These are phyloP conservation scores for Aspergillus cristatus DNA, from an alignment of 495 filamentous ascomycete species.

Conservation along the genomic window DNA sequence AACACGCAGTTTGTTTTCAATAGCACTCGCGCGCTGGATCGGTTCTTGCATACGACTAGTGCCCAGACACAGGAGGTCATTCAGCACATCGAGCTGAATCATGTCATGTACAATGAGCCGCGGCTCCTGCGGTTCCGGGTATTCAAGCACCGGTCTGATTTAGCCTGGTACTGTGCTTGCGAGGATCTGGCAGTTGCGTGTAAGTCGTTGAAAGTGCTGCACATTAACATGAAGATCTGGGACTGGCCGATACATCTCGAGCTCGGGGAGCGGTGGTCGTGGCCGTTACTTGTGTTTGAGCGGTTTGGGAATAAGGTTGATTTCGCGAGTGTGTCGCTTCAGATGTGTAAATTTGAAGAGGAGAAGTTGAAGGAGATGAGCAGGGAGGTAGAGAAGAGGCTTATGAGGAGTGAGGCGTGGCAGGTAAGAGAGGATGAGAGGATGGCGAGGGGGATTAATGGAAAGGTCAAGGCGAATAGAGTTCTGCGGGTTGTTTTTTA, in stretches of 20 bases:
- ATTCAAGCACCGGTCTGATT: constrained; percentile 14
- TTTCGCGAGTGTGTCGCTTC: constrained; percentile 6
- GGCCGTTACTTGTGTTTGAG: constrained; percentile 10
- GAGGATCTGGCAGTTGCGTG: constrained; percentile 5
- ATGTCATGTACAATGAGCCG: constrained; percentile 21
- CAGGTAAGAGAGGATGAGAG: constrained; percentile 11
- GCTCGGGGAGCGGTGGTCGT: constrained; percentile 14
- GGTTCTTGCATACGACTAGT: constrained; percentile 8
- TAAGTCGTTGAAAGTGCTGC: constrained; percentile 8
- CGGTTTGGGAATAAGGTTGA: constrained; percentile 1
- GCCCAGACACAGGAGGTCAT: constrained; percentile 8
- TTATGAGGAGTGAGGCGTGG: constrained; percentile 10
- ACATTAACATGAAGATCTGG: constrained; percentile 9
- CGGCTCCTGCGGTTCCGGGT: constrained; percentile 2
- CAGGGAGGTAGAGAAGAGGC: constrained; percentile 7
- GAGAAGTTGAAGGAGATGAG: constrained; percentile 5
- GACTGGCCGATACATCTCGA: constrained; percentile 13
- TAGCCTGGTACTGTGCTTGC: constrained; percentile 11
- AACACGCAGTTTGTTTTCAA: constrained; percentile 17
- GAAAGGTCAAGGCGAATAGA: constrained; percentile 6
- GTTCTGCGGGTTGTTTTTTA: constrained; percentile 7
- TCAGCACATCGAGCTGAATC: constrained; percentile 14
- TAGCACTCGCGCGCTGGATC: constrained; percentile 5
- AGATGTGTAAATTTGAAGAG: constrained; percentile 3
- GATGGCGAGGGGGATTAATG: constrained; percentile 7